A percentile compares a stretch with the other conserved stretches of the same genome.
These are phyloP conservation scores for Pseudogymnoascus sp. DNA, from an alignment of 2,329 filamentous ascomycete species.

Conservation along the genomic window DNA sequence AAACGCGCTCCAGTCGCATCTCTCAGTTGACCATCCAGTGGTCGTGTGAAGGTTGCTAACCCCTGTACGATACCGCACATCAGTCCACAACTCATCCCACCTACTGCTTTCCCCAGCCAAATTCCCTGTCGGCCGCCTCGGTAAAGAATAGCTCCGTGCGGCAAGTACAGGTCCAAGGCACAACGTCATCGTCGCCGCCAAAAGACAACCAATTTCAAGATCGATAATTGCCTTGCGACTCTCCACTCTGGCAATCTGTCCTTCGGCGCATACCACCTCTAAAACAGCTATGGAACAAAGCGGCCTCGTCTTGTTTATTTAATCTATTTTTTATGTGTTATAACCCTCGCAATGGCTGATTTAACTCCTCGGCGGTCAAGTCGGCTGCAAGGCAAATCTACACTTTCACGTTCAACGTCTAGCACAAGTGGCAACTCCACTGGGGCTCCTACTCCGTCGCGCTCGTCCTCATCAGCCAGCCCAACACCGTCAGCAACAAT, in stretches of 20 bases:
- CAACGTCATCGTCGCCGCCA: slow-evolving; percentile 18
- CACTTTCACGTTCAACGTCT: background rate
- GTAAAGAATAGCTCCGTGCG: background rate
- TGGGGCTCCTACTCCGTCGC: slow-evolving; percentile 13
- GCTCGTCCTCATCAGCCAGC: slow-evolving; percentile 10
- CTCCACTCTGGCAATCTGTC: slow-evolving; percentile 15
- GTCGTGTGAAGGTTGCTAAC: background rate
- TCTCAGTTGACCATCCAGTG: background rate
- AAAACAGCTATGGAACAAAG: slow-evolving; percentile 14
- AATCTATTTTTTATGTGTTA: slow-evolving; percentile 18
- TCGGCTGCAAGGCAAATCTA: slow-evolving; percentile 21
- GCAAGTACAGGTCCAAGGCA: slow-evolving; percentile 10
- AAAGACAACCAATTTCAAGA: slow-evolving; percentile 2
- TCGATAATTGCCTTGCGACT: background rate
- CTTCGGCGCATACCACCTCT: slow-evolving; percentile 15
- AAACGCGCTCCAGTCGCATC: slow-evolving; percentile 8
- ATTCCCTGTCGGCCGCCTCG: background rate
- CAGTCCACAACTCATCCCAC: slow-evolving; percentile 1
- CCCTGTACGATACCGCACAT: background rate
- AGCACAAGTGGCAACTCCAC: slow-evolving; percentile 2
- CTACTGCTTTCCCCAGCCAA: background rate
- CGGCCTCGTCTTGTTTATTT: background rate
- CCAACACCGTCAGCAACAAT: slow-evolving; percentile 11
- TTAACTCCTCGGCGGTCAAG: slow-evolving; percentile 24
- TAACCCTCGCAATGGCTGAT: slow-evolving; percentile 20